phyloP scores from a whole-genome alignment of 306 rosid genomes.

The Pueraria montana region DNA sequence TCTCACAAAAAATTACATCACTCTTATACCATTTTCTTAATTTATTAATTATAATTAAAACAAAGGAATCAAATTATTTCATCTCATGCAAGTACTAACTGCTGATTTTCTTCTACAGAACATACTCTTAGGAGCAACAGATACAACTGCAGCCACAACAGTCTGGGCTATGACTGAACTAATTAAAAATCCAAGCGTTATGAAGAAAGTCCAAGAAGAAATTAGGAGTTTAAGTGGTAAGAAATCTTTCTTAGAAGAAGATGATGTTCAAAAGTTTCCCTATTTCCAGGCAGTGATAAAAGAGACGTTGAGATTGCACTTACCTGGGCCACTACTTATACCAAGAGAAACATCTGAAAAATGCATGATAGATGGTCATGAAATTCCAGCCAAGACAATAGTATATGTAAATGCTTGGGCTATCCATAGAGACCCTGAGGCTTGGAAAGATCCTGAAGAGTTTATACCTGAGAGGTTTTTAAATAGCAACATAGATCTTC shows the following conservation, averaged over 20 bases:
- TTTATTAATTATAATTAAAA: too few relatives aligned
- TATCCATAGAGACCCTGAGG: neutral
- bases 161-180: neutral
- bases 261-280: neutral
- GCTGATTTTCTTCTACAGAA: too few relatives aligned
- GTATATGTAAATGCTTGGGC: neutral
- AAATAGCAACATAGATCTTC: neutral
- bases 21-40: too few relatives aligned
- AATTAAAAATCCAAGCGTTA: neutral
- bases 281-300: neutral
- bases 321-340: neutral
- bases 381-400: neutral
- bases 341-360: neutral
- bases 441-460: neutral
- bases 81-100: too few relatives aligned
- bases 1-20: too few relatives aligned
- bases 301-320: neutral
- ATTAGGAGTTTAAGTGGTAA: conserved; percentile 1
- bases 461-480: neutral
- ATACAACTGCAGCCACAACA: too few relatives aligned
- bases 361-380: neutral
- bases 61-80: too few relatives aligned
- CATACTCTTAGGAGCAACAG: too few relatives aligned
- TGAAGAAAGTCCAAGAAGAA: too few relatives aligned
- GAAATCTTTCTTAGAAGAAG: neutral